Evolutionary conservation across 768 basidiomycete species (phyloP).

Genomic region (Rhodosporidiobolus sp.): DNA sequence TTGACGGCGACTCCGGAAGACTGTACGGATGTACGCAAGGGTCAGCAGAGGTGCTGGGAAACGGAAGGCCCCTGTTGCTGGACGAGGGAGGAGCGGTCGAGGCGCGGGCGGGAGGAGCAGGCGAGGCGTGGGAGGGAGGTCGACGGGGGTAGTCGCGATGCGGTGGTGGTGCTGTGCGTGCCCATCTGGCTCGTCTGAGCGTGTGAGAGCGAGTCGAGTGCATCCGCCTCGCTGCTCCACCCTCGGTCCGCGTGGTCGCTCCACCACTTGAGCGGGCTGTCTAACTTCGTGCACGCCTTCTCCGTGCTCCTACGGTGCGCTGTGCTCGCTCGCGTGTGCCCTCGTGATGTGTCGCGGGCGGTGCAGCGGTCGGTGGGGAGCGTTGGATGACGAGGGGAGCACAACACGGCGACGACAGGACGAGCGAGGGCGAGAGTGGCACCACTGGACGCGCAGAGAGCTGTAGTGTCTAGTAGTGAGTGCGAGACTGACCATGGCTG

Average conservation of each 20-base stretch:
- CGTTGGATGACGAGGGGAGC: slow-evolving; percentile 5
- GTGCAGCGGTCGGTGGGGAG: background rate
- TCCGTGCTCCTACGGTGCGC: too few species aligned
- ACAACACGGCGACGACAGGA: background rate
- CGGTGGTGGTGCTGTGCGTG: background rate
- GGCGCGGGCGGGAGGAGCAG: background rate
- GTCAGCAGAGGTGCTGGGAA: background rate
- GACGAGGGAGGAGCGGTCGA: background rate
- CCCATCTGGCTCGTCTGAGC: too few species aligned
- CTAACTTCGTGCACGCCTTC: too few species aligned
- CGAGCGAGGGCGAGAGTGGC: too few species aligned
- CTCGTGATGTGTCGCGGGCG: too few species aligned
- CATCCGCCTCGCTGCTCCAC: background rate
- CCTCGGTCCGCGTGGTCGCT: background rate
- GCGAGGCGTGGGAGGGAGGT: too few species aligned
- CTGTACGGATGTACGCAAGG: slow-evolving; percentile 43
- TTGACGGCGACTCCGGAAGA: slow-evolving; percentile 68
- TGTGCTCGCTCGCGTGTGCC: too few species aligned
- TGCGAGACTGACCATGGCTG: background rate
- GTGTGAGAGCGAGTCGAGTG: too few species aligned
- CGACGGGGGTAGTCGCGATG: too few species aligned
- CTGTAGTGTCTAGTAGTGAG: too few species aligned
- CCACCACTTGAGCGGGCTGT: background rate
- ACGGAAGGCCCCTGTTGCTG: background rate
- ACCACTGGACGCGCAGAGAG: too few species aligned